These are phyloP conservation scores for Physcomitrium patens DNA, from an alignment of 225 moss, liverwort and hornwort species.

Conservation along the genomic window DNA sequence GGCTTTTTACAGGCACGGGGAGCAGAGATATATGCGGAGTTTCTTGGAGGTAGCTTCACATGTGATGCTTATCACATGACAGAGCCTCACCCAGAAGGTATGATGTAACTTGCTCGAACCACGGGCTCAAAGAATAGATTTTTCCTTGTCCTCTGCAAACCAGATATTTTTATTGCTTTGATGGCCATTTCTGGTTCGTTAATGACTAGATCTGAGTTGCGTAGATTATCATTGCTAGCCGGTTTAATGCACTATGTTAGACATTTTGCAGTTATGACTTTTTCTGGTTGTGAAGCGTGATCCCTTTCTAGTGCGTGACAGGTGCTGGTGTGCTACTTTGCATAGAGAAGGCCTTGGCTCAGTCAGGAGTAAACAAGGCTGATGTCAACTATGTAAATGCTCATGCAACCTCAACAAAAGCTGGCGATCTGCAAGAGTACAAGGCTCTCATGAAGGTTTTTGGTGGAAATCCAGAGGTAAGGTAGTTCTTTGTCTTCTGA, in stretches of 20 bases:
- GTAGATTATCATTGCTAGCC: constrained; percentile 16
- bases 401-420: constrained; percentile 69
- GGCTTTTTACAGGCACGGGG: constrained; percentile 65
- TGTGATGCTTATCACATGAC: constrained; percentile 98
- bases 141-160: not conserved
- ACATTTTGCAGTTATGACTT: not conserved
- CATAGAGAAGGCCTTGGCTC: constrained; percentile 86
- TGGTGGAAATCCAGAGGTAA: constrained; percentile 47
- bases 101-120: constrained; percentile 19
- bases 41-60: constrained; percentile 90
- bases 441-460: constrained; percentile 65
- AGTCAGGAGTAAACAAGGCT: constrained; percentile 71
- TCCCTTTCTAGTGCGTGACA: constrained; percentile 42
- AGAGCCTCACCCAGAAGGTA: constrained; percentile 90
- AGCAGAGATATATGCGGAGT: constrained; percentile 90
- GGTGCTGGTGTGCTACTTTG: constrained; percentile 88
- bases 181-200: no score
- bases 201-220: constrained; percentile 4
- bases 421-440: constrained; percentile 71
- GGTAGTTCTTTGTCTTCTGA: not conserved
- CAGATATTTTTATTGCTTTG: not conserved
- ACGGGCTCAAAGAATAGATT: constrained; percentile 16
- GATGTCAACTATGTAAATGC: constrained; percentile 79
- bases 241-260: constrained; percentile 29
- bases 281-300: constrained; percentile 37